Percentiles rank a stretch among this genome's conserved stretches.
Conservation (phyloP, 1,284 basidiomycete genomes). For the Schizophyllum amplum region DNA sequence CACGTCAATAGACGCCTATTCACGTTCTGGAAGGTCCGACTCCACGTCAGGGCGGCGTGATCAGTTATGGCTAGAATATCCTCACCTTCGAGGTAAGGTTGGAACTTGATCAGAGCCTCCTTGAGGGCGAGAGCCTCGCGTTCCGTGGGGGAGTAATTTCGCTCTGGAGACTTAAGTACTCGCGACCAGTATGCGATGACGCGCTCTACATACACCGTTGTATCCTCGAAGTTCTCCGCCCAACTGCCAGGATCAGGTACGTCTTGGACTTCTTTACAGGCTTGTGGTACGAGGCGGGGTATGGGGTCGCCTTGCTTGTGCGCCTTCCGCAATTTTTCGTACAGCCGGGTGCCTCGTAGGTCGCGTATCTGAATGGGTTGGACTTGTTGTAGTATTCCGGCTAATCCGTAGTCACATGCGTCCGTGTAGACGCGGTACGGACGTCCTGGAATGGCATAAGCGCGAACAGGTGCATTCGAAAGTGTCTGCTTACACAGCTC, state of each 20-base stretch:
- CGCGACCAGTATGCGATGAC: conserved; percentile 28
- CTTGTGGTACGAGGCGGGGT: conserved; percentile 1
- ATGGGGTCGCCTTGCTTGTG: conserved; percentile 5
- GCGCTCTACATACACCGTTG: conserved; percentile 23
- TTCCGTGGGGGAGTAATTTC: conserved; percentile 28
- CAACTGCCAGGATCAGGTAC: conserved; percentile 12
- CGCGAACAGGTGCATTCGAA: conserved; percentile 21
- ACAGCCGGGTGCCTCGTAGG: conserved; percentile 20
- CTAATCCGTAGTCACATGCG: conserved; percentile 19
- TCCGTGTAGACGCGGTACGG: conserved; percentile 18
- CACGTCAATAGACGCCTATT: conserved; percentile 23
- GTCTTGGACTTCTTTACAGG: conserved; percentile 8
- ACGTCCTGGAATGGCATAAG: conserved; percentile 19
- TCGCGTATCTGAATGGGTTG: conserved; percentile 20
- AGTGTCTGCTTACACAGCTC: conserved; percentile 19
- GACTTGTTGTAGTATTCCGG: conserved; percentile 20
- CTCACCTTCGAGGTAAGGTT: conserved; percentile 24
- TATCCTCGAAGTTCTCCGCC: conserved; percentile 21
- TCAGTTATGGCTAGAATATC: conserved; percentile 22
- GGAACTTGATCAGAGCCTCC: conserved; percentile 27
- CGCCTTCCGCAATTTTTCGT: conserved; percentile 14
- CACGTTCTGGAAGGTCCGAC: conserved; percentile 24
- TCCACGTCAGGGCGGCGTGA: conserved; percentile 27
- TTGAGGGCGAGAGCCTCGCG: conserved; percentile 26
- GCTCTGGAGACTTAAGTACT: conserved; percentile 21